Evolutionary conservation across 306 rosid species (phyloP), one percentile per base, ranked within the genome.

Genomic region (Vachellia collinsii): DNA sequence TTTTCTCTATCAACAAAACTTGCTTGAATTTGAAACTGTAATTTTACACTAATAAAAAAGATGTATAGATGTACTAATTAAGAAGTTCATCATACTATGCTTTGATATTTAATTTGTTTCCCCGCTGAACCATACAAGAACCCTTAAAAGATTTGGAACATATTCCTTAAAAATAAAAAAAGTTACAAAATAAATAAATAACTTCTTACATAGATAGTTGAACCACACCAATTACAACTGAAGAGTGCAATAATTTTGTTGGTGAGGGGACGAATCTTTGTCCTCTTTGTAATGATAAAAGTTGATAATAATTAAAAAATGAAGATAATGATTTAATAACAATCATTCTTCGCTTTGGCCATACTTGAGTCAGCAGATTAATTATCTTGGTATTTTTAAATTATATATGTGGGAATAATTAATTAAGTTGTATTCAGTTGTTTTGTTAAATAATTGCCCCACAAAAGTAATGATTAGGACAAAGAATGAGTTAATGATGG

Each of bases 221-320:
- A 29, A 0, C 42, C 68, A 48, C 17, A 7, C 2, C 48, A 77
- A 46, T 77, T 17, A 64, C n/a, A 51, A 46, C n/a, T 6, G 16
- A 25, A 7, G 44, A 37, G 74, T 12, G 11, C 66, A 66, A 48
- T 77, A 7, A 65, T 50, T 66, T 54, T 68, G 58, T 38, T 41
- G 62, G 83, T 14, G 54, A 72, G 46, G 34, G 68, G 65, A 62
- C 78, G 22, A 62, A 56, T 71, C 56, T 75, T 76, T 81, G 77
- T 44, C 51, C 66, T 13, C 44, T 75, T 44, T 42, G 6, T 67
- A 68, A 68, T 54, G 50, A 68, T 75, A 67, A 37, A 75, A 81
- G 72, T 56, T 75, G 14, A 54, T 54, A 66, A 54, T 54, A n/a
- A 65, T 42, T 53, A 8, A 70, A 34, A 56, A 56, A 56, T 68